Percentiles rank a stretch among this genome's conserved stretches.
Conservation (phyloP, 2,329 filamentous ascomycete species). For the Trichoderma brevicompactum region DNA sequence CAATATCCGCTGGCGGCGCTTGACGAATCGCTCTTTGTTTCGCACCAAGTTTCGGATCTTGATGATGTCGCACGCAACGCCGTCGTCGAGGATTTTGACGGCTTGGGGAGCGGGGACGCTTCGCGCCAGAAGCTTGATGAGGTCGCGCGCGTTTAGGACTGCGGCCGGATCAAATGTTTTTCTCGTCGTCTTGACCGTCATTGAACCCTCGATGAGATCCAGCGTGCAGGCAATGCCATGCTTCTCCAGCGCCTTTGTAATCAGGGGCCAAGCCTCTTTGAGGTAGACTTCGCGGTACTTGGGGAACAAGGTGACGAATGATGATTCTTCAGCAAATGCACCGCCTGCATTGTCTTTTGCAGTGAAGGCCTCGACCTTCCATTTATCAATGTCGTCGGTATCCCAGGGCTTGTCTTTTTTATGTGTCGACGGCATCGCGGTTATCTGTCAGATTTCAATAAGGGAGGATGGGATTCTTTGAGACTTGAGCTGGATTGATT, state of each 20-base stretch:
- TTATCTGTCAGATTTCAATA: not conserved
- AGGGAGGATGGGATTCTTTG: too few species aligned
- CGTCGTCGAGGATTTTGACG: slow-evolving; percentile 91
- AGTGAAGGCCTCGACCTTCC: slow-evolving; percentile 88
- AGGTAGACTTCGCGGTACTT: slow-evolving; percentile 96
- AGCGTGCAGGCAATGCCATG: slow-evolving; percentile 87
- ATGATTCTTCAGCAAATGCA: slow-evolving; percentile 89
- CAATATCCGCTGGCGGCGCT: slow-evolving; percentile 88
- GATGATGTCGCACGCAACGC: slow-evolving; percentile 90
- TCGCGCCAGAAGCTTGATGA: slow-evolving; percentile 89
- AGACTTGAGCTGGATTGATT: not conserved
- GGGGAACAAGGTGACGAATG: slow-evolving; percentile 85
- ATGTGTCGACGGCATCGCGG: slow-evolving; percentile 80
- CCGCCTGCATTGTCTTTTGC: slow-evolving; percentile 83
- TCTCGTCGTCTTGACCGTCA: slow-evolving; percentile 93
- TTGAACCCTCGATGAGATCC: slow-evolving; percentile 92
- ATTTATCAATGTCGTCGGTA: slow-evolving; percentile 96
- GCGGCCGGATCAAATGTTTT: slow-evolving; percentile 91
- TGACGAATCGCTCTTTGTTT: slow-evolving; percentile 95
- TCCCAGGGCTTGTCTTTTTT: slow-evolving; percentile 94
- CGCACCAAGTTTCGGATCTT: slow-evolving; percentile 89
- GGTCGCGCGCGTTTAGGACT: slow-evolving; percentile 89
- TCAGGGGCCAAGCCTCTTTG: slow-evolving; percentile 88
- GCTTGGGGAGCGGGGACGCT: slow-evolving; percentile 93
- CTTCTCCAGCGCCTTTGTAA: slow-evolving; percentile 87